phyloP scores from a whole-genome alignment of 306 rosid species.

The Phaseolus lunatus region DNA sequence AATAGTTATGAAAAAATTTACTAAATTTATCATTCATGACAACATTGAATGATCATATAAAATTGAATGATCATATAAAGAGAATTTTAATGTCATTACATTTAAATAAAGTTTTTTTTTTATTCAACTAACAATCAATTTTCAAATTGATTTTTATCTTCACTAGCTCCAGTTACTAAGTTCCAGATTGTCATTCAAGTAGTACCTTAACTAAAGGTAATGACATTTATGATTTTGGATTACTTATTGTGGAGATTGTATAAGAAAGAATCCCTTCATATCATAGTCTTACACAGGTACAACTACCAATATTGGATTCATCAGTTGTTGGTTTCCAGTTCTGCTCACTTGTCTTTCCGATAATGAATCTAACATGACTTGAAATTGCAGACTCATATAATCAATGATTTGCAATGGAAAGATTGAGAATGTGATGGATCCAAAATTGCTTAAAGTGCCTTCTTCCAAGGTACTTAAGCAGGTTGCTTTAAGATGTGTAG shows the following conservation, averaged over 20 bases:
- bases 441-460: conserved; percentile 58
- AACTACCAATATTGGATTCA: conserved; percentile 7
- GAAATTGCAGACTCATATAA: conserved; percentile 56
- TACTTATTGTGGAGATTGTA: conserved; percentile 73
- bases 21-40: no score
- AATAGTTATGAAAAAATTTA: background rate
- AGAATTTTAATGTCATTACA: background rate
- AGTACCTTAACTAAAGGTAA: conserved; percentile 44
- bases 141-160: background rate
- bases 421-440: conserved; percentile 52
- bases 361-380: conserved; percentile 5
- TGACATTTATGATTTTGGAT: conserved; percentile 72
- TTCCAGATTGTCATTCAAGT: conserved; percentile 48
- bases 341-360: background rate
- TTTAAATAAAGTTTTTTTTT: background rate
- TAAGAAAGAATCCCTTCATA: conserved; percentile 58
- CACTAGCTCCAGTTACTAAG: conserved; percentile 49
- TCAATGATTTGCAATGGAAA: conserved; percentile 55
- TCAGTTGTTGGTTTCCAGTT: background rate
- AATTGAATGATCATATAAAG: no score
- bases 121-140: background rate
- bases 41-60: no score
- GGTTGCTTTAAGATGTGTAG: conserved; percentile 62
- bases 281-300: conserved; percentile 54
- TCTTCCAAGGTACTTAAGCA: conserved; percentile 60